Evolutionary conservation across 1,284 basidiomycete genomes (phyloP).

Genomic region (Microbotryum intermedium): DNA sequence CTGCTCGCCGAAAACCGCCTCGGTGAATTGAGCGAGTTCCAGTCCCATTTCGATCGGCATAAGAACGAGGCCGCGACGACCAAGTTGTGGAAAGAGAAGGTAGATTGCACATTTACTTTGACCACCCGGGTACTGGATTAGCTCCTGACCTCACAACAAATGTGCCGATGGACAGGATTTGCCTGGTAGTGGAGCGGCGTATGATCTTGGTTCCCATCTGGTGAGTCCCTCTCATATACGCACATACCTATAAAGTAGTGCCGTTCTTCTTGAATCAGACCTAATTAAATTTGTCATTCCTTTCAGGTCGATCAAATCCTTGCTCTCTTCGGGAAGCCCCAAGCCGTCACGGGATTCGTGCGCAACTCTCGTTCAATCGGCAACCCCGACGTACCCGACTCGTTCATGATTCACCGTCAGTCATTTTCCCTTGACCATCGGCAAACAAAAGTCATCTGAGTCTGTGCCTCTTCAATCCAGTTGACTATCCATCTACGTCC

Average conservation of each 20-base stretch:
- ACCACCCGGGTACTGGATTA: not conserved
- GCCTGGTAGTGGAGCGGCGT: constrained; percentile 38
- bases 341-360: constrained; percentile 57
- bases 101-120: constrained; percentile 16
- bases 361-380: constrained; percentile 60
- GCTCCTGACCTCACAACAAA: not conserved
- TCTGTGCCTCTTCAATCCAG: constrained; percentile 39
- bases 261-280: not conserved
- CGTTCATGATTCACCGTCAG: constrained; percentile 44
- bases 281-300: not conserved
- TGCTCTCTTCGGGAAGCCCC: constrained; percentile 64
- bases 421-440: no score
- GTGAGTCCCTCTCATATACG: constrained; percentile 33
- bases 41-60: constrained; percentile 63
- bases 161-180: not conserved
- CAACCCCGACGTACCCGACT: constrained; percentile 56
- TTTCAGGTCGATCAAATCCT: constrained; percentile 62
- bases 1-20: constrained; percentile 49
- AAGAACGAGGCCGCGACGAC: constrained; percentile 57
- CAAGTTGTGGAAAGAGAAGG: constrained; percentile 44
- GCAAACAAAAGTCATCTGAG: no score
- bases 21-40: constrained; percentile 62
- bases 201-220: constrained; percentile 46
- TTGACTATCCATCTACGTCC: constrained; percentile 46
- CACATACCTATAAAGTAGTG: not conserved